Percentiles rank a stretch among this genome's conserved stretches.
phyloP scores from a whole-genome alignment of 129 eudicot species.

The Artemisia annua region DNA sequence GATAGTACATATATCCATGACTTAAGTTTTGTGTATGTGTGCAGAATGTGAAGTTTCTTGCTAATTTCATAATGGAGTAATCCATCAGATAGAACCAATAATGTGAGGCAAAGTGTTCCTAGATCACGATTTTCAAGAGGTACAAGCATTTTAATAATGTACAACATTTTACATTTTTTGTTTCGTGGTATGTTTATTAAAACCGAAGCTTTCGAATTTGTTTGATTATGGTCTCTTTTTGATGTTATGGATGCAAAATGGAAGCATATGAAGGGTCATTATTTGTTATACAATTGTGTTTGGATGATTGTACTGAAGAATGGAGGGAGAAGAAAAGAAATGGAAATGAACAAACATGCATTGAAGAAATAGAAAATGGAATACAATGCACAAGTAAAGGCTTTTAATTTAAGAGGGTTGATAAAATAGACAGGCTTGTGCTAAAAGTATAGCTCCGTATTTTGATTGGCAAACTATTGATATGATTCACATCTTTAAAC shows the following conservation, averaged over 20 bases:
- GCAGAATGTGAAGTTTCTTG: too few relatives aligned
- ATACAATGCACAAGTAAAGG: slow-evolving; percentile 29
- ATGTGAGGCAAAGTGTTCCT: slow-evolving; percentile 34
- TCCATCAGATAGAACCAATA: slow-evolving; percentile 7
- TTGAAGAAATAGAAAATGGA: slow-evolving; percentile 29
- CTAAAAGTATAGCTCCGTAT: slow-evolving; percentile 19
- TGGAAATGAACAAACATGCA: slow-evolving; percentile 29
- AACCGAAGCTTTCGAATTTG: slow-evolving; percentile 2
- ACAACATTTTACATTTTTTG: too few relatives aligned
- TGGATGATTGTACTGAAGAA: slow-evolving; percentile 30
- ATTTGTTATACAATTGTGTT: slow-evolving; percentile 18
- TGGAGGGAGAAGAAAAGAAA: slow-evolving; percentile 25
- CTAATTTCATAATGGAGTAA: too few relatives aligned
- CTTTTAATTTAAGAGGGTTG: slow-evolving; percentile 29
- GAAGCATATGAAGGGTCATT: slow-evolving; percentile 21
- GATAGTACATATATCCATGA: too few relatives aligned
- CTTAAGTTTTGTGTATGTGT: too few relatives aligned
- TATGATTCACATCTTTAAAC: slow-evolving; percentile 76
- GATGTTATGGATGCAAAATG: slow-evolving; percentile 10
- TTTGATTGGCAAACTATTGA: slow-evolving; percentile 99
- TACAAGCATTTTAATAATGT: slow-evolving; percentile 10
- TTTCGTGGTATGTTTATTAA: not conserved
- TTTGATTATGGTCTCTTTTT: slow-evolving; percentile 10
- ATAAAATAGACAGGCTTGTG: slow-evolving; percentile 15
- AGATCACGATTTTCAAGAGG: slow-evolving; percentile 38